Base-by-base conservation (phyloP, 1,284 basidiomycete species). In the Coniferiporia sulphurascens region DNA sequence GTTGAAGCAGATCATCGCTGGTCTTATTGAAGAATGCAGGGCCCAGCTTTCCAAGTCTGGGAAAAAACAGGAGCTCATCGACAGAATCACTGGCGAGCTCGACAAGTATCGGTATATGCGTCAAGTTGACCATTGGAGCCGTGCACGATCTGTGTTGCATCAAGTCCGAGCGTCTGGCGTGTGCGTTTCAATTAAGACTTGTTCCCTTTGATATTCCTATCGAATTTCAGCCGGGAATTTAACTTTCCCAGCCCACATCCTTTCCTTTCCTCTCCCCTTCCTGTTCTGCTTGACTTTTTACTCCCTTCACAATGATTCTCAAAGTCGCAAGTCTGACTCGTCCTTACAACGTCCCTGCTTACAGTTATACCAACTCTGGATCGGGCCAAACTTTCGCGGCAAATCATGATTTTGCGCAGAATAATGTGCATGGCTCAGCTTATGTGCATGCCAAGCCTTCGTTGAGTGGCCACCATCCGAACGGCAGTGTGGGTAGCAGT, bases 51-150 rank as follows among this genome's bases (percentile, higher is more conserved):
- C 81, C 55, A 88, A 89, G 71, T 79, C 86, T n/a, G 91, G 91
- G 38, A 90, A 87, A 74, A 93, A 93, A 70, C 84, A 88, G 65
- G 89, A 92, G 32, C 80, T 93, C 50, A 91, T 93, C 68, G 84
- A 91, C 68, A 80, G 85, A 61, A 85, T 90, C 62, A 72, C 77
- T 46, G 65, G 65, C 10, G 74, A 78, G 62, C 72, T 92, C 64
- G 83, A 87, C 61, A 62, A 65, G 51, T 90, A 86, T 85, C 81
- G 79, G 67, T 70, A 72, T 57, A 69, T 70, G 1, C 81, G 79
- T 66, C 74, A 77, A 60, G 73, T 79, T 41, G 86, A 86, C 62
- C 81, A 78, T 67, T 91, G 86, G 83, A 70, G 73, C 56, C 86
- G 81, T 65, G 89, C 83, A 35, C 84, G 83, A 68, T 73, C 73